These are phyloP conservation scores for Striga asiatica DNA, from an alignment of 257 asterid species.

Conservation along the genomic window DNA sequence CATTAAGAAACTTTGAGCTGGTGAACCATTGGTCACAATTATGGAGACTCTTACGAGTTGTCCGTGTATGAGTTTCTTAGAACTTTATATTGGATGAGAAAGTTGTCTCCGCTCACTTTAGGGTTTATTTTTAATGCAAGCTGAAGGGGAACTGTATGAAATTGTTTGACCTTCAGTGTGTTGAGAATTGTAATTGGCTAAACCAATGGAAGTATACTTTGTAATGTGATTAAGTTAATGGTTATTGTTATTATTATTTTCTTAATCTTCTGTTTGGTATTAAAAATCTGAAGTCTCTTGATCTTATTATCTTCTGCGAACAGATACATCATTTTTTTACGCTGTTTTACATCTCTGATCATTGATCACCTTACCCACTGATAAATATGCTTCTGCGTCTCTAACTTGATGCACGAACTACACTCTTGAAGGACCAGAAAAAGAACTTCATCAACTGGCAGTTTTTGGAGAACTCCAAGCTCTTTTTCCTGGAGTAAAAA, in stretches of 20 bases:
- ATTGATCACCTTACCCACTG: background rate
- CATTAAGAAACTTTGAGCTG: background rate
- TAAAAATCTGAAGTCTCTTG: no score
- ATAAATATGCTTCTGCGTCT: constrained; percentile 4
- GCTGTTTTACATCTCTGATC: background rate
- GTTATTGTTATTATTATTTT: background rate
- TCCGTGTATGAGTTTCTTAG: background rate
- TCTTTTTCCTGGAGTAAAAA: constrained; percentile 57
- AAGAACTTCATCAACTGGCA: constrained; percentile 70
- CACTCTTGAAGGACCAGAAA: constrained; percentile 66
- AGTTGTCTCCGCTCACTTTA: background rate
- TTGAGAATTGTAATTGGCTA: background rate
- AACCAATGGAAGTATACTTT: background rate
- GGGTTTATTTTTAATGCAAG: background rate
- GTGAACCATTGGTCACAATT: background rate
- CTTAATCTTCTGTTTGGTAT: background rate
- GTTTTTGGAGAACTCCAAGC: constrained; percentile 70
- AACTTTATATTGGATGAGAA: background rate
- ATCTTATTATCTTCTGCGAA: no score
- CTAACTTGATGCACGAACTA: constrained; percentile 11
- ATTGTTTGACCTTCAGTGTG: background rate
- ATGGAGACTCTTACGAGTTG: background rate
- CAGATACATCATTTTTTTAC: no score
- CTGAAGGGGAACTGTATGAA: background rate
- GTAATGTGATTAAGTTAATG: background rate